phyloP scores from a whole-genome alignment of 1,139 yeast genomes.

The Magnusiomyces fungicola region DNA sequence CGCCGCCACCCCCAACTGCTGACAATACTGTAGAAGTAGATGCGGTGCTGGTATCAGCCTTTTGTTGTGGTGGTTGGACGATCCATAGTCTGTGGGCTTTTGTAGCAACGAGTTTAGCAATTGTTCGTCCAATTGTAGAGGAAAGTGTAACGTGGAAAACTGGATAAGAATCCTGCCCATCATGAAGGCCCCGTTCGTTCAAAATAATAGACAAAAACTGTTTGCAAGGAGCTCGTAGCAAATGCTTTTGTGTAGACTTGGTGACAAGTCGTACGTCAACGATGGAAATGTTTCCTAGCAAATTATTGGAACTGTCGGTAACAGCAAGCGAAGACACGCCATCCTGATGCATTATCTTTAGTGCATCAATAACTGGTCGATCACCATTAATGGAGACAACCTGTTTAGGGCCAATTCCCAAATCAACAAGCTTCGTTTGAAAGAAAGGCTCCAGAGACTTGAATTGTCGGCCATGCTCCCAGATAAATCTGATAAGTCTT shows the following conservation, averaged over 20 bases:
- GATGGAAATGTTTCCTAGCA: constrained; percentile 86
- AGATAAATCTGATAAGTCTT: constrained; percentile 68
- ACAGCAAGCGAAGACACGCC: constrained; percentile 90
- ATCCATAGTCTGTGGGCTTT: constrained; percentile 91
- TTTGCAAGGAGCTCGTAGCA: constrained; percentile 73
- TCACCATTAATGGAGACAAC: constrained; percentile 83
- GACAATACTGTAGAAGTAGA: constrained; percentile 19
- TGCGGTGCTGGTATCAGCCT: constrained; percentile 12
- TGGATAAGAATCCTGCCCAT: constrained; percentile 94
- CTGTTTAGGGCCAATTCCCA: constrained; percentile 57
- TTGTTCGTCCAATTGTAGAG: constrained; percentile 76
- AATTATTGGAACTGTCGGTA: constrained; percentile 66
- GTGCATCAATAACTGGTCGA: constrained; percentile 77
- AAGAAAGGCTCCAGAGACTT: constrained; percentile 69
- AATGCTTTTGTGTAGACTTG: constrained; percentile 70
- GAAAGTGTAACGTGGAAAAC: constrained; percentile 83
- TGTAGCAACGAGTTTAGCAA: constrained; percentile 93
- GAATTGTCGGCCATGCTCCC: constrained; percentile 89
- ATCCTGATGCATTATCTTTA: constrained; percentile 74
- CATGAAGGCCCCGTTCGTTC: constrained; percentile 81
- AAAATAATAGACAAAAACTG: constrained; percentile 83
- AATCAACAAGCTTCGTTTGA: constrained; percentile 56
- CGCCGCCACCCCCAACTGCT: constrained; percentile 24
- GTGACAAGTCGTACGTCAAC: constrained; percentile 88
- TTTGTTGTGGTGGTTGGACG: constrained; percentile 46